These are phyloP conservation scores for Globisporangium acanthophoron DNA, from an alignment of 352 stramenopile species.

Conservation along the genomic window DNA sequence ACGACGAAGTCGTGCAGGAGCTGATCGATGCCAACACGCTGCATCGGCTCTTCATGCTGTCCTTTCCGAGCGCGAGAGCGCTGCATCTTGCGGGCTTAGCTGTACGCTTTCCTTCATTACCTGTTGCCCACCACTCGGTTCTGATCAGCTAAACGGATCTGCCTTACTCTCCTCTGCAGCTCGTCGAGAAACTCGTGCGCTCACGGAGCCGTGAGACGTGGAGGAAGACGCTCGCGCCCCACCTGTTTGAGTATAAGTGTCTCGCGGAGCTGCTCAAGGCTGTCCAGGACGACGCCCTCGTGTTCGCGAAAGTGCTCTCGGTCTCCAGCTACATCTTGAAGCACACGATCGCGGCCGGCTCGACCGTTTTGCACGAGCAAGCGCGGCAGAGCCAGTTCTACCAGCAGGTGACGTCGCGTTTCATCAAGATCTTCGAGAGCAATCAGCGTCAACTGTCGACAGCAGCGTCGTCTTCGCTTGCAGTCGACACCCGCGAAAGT, in stretches of 20 bases:
- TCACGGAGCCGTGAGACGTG: constrained; percentile 9
- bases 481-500: not conserved
- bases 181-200: constrained; percentile 23
- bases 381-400: constrained; percentile 18
- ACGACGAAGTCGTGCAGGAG: constrained; percentile 39
- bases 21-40: constrained; percentile 39
- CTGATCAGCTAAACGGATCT: no score
- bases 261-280: constrained; percentile 14
- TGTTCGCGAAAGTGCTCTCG: constrained; percentile 17
- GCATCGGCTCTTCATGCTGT: constrained; percentile 45
- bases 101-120: constrained; percentile 8
- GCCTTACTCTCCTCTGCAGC: constrained; percentile 6
- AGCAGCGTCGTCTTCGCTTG: not conserved
- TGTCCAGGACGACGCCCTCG: constrained; percentile 12
- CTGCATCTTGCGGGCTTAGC: constrained; percentile 14
- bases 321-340: constrained; percentile 17
- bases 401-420: constrained; percentile 11
- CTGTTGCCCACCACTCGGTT: no score
- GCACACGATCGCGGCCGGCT: constrained; percentile 7
- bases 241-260: constrained; percentile 22
- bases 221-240: constrained; percentile 18
- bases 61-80: constrained; percentile 15
- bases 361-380: constrained; percentile 23
- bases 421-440: constrained; percentile 5
- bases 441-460: constrained; percentile 7